A percentile compares a stretch with the other conserved stretches of the same genome.
phyloP scores from a whole-genome alignment of 805 yeast genomes.

The Wickerhamiella siamensis region DNA sequence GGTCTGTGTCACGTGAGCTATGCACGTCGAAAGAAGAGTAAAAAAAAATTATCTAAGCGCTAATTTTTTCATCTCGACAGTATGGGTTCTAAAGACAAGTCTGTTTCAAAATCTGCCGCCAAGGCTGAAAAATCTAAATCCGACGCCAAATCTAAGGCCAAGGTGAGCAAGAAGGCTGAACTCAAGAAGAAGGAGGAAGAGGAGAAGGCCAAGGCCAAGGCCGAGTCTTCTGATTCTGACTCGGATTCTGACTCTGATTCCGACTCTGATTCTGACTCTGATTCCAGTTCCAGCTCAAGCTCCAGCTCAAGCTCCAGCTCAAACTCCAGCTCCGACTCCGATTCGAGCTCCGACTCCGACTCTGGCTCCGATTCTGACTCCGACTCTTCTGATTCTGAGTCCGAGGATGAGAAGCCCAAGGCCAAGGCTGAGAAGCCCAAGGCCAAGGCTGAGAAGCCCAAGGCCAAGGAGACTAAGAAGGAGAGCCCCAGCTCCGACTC shows the following conservation, averaged over 20 bases:
- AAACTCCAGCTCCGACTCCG: conserved; percentile 16
- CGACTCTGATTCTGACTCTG: conserved; percentile 6
- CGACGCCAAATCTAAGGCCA: conserved; percentile 17
- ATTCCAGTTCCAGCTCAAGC: conserved; percentile 7
- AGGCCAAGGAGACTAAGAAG: conserved; percentile 9
- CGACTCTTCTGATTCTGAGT: conserved; percentile 9
- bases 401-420: conserved; percentile 13
- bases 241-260: conserved; percentile 18
- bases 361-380: no score
- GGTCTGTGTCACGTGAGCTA: background rate
- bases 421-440: no score
- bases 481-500: conserved; percentile 7
- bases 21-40: background rate
- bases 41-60: conserved; percentile 2
- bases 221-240: conserved; percentile 17
- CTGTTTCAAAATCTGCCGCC: background rate
- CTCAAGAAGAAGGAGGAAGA: conserved; percentile 8
- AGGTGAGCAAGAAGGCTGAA: conserved; percentile 11
- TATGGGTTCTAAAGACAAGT: conserved; percentile 6
- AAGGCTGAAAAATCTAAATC: conserved; percentile 1
- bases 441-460: no score
- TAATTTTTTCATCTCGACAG: conserved; percentile 1
- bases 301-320: conserved; percentile 24
- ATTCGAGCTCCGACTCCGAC: no score
- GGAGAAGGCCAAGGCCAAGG: conserved; percentile 12